Conservation (phyloP, 352 stramenopile species). For the Phytophthora uliginosa region DNA sequence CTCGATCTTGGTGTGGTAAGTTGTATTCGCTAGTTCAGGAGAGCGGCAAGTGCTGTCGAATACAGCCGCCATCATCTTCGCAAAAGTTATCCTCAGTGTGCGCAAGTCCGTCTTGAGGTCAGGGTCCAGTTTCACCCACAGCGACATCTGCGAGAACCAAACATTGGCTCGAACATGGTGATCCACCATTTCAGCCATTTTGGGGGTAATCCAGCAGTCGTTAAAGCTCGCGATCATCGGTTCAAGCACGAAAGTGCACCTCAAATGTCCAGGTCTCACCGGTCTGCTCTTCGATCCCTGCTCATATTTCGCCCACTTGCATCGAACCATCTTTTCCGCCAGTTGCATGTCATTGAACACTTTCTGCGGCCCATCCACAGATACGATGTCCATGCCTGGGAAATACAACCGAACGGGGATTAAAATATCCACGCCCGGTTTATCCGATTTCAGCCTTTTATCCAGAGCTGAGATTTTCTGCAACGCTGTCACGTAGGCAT, state of each 20-base stretch:
- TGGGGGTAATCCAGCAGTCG: neutral
- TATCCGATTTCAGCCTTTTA: neutral
- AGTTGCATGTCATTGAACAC: neutral
- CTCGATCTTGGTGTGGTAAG: neutral
- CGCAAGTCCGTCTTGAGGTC: slow-evolving; percentile 1
- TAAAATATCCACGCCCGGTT: neutral
- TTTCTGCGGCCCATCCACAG: neutral
- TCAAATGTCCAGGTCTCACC: neutral
- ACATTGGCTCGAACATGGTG: neutral
- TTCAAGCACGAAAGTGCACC: neutral
- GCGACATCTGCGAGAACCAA: neutral
- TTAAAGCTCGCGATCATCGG: neutral
- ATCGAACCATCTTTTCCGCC: neutral
- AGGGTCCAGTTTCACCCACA: neutral
- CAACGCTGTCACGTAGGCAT: neutral
- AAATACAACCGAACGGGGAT: neutral
- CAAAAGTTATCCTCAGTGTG: neutral
- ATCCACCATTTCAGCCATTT: neutral
- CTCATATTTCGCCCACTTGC: neutral
- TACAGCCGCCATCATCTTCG: neutral
- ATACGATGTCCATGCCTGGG: neutral
- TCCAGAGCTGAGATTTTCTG: neutral
- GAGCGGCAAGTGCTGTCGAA: neutral
- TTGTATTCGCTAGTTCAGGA: neutral
- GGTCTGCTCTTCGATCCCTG: neutral